Conservation (phyloP, 2,329 filamentous ascomycete genomes). For the Plectosphaerella sp. region DNA sequence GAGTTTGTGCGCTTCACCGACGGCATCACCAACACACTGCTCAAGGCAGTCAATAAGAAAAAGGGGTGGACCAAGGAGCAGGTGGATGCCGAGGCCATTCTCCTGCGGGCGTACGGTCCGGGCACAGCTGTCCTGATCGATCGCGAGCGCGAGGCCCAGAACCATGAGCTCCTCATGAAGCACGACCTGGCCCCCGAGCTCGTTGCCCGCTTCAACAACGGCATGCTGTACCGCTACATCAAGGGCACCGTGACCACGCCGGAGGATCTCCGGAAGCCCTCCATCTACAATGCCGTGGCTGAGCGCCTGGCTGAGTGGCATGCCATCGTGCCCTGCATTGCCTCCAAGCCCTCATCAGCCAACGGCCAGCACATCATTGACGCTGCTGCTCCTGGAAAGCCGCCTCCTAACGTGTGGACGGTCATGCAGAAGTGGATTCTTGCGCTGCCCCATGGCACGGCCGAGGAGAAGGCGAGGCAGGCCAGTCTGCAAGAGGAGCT, state of each 20-base stretch:
- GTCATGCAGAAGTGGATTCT: slow-evolving; percentile 95
- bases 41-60: slow-evolving; percentile 69
- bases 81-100: slow-evolving; percentile 77
- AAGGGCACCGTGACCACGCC: slow-evolving; percentile 75
- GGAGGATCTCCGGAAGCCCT: slow-evolving; percentile 69
- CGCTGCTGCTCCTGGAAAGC: slow-evolving; percentile 59
- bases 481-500: slow-evolving; percentile 70
- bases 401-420: slow-evolving; percentile 86
- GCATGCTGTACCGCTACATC: slow-evolving; percentile 91
- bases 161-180: slow-evolving; percentile 82
- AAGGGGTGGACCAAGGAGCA: slow-evolving; percentile 68
- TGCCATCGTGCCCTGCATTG: slow-evolving; percentile 60
- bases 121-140: slow-evolving; percentile 95
- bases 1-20: slow-evolving; percentile 92
- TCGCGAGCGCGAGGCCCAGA: slow-evolving; percentile 74
- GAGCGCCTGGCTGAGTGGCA: slow-evolving; percentile 90
- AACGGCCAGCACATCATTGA: slow-evolving; percentile 34
- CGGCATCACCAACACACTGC: slow-evolving; percentile 92
- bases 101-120: slow-evolving; percentile 90
- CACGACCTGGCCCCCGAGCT: slow-evolving; percentile 80
- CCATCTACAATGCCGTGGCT: slow-evolving; percentile 80
- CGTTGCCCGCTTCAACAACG: slow-evolving; percentile 90
- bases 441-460: slow-evolving; percentile 71
- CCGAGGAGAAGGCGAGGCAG: slow-evolving; percentile 64
- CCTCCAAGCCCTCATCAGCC: slow-evolving; percentile 23